These are phyloP conservation scores for Magnaporthiopsis rhizophila DNA, from an alignment of 2,329 filamentous ascomycete species.

Conservation along the genomic window DNA sequence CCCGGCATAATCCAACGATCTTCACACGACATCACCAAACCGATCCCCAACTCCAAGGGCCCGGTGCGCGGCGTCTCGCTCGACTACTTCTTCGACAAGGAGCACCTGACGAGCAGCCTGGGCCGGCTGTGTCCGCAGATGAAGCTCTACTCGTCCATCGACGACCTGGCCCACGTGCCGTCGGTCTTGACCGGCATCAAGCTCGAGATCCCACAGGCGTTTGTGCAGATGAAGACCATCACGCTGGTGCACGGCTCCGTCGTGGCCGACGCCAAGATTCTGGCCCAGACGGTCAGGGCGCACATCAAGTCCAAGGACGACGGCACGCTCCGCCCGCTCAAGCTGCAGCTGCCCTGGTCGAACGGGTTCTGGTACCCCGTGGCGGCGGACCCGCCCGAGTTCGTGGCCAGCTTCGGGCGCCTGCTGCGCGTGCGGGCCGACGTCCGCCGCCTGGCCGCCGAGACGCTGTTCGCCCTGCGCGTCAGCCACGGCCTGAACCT, in stretches of 20 bases:
- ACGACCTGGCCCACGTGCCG: constrained; percentile 26
- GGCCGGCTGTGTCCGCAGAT: constrained; percentile 27
- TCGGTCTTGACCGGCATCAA: constrained; percentile 17
- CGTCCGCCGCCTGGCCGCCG: constrained; percentile 24
- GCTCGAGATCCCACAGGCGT: constrained; percentile 12
- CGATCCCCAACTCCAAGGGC: constrained; percentile 17
- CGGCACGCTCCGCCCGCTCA: constrained; percentile 16
- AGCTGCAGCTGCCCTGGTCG: constrained; percentile 21
- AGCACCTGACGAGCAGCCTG: constrained; percentile 23
- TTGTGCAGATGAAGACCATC: neutral
- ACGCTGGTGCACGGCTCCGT: constrained; percentile 17
- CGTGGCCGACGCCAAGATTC: constrained; percentile 15
- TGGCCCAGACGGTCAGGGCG: constrained; percentile 8
- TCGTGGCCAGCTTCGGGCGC: constrained; percentile 28
- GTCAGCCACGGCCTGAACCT: constrained; percentile 13
- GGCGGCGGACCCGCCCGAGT: constrained; percentile 18
- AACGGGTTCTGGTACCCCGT: constrained; percentile 24
- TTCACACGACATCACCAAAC: constrained; percentile 20
- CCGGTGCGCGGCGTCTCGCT: constrained; percentile 21
- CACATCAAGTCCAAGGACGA: constrained; percentile 21
- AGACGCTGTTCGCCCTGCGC: constrained; percentile 24
- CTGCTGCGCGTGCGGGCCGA: constrained; percentile 28
- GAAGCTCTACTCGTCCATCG: constrained; percentile 24
- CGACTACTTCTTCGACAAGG: constrained; percentile 27
- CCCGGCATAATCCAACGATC: constrained; percentile 26